Evolutionary conservation across 306 rosid species (phyloP).

Genomic region (Pyrus communis): DNA sequence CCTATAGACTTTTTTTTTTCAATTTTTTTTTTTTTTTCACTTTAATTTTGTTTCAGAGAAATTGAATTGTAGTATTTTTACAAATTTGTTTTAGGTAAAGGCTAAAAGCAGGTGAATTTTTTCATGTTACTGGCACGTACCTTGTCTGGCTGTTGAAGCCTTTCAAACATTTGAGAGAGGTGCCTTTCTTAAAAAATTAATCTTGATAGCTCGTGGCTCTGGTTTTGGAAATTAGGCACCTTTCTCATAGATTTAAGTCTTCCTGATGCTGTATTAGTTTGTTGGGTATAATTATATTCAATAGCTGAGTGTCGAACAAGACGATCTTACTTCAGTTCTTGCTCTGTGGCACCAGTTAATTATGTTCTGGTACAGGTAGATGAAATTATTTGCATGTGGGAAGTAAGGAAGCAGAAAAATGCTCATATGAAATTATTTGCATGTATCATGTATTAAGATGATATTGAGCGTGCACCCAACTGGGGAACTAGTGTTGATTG

Average conservation of each 20-base stretch:
- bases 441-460: no score
- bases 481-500: no score
- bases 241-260: conserved; percentile 51
- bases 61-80: no score
- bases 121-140: conserved; percentile 43
- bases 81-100: no score
- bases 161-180: conserved; percentile 93
- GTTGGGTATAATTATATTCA: conserved; percentile 49
- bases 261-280: conserved; percentile 27
- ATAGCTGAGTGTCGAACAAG: conserved; percentile 62
- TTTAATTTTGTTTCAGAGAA: no score
- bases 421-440: conserved; percentile 23
- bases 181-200: not conserved
- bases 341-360: conserved; percentile 86
- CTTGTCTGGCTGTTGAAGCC: conserved; percentile 84
- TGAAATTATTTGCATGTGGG: conserved; percentile 64
- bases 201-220: conserved; percentile 55
- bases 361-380: conserved; percentile 61
- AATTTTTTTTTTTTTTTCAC: no score
- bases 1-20: no score
- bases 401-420: conserved; percentile 57
- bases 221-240: conserved; percentile 71
- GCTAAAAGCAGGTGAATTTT: no score
- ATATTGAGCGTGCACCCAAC: no score
- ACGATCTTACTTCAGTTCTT: conserved; percentile 78